phyloP scores from a whole-genome alignment of 2,329 filamentous ascomycete species.

The Talaromyces pinophilus region DNA sequence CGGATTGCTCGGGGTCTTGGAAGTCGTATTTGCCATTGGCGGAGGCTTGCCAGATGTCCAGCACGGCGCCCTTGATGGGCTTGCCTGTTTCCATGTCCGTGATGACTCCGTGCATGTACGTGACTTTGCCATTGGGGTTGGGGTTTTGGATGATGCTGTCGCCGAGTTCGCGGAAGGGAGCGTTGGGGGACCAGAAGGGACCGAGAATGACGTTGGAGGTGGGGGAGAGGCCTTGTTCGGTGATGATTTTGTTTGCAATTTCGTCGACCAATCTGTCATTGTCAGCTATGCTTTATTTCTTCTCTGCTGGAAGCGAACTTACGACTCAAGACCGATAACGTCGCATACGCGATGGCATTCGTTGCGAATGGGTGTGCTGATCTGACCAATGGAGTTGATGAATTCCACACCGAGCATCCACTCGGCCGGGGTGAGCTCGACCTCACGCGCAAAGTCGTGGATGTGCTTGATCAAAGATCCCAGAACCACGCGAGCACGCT shows the following conservation, averaged over 20 bases:
- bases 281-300: background rate
- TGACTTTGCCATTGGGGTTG: slow-evolving; percentile 58
- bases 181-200: slow-evolving; percentile 75
- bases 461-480: slow-evolving; percentile 67
- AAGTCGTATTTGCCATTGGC: slow-evolving; percentile 76
- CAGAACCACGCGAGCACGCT: slow-evolving; percentile 65
- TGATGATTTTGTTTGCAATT: slow-evolving; percentile 69
- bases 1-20: slow-evolving; percentile 69
- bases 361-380: slow-evolving; percentile 68
- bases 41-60: slow-evolving; percentile 78
- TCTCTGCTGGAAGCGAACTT: slow-evolving; percentile 26
- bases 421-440: slow-evolving; percentile 74
- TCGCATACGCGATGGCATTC: slow-evolving; percentile 73
- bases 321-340: slow-evolving; percentile 69
- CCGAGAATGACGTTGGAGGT: slow-evolving; percentile 77
- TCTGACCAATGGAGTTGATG: slow-evolving; percentile 72
- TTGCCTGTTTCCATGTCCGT: slow-evolving; percentile 65
- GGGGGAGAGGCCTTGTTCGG: slow-evolving; percentile 61
- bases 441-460: slow-evolving; percentile 76
- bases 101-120: slow-evolving; percentile 70
- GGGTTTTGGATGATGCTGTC: slow-evolving; percentile 66
- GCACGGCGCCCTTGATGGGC: slow-evolving; percentile 66
- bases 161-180: slow-evolving; percentile 69
- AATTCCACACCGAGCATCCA: slow-evolving; percentile 76
- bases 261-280: slow-evolving; percentile 70